Evolutionary conservation across 2,329 filamentous ascomycete species (phyloP), one percentile per base, ranked within the genome.

Genomic region (Beauveria medogensis): DNA sequence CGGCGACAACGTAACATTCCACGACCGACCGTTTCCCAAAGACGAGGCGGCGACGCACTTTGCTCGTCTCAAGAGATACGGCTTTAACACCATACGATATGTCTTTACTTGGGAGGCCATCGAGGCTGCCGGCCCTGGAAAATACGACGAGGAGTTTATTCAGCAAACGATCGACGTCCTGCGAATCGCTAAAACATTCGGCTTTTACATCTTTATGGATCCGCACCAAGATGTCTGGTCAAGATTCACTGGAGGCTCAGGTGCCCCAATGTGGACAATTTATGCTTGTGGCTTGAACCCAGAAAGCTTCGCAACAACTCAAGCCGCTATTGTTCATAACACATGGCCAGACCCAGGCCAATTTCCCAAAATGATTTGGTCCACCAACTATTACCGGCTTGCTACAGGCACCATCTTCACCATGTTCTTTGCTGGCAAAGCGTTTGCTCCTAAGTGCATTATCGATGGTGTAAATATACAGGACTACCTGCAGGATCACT

Each of bases 171-270:
- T 99, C 65, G 83, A 90, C 44, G 80, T 96, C 12, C 75, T 99
- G 67, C 83, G 92, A 61, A 80, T 92, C 65, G 92, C 92, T 43
- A 96, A 92, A 71, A 81, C 86, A 43, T 97, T 96, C 78, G 91
- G 90, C 30, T 97, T 99, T 73, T 96, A 95, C 70, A 82, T 99
- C 55, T 97, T 97, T 72, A 96, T 99, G 91, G 95, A 99, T 68
- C 93, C 95, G 22, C 94, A 99, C 73, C 94, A 99, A 79, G 94
- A 99, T 77, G 93, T 97, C 68, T 99, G 94, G 94, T 97, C 93
- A 40, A 84, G 94, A 59, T 94, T 94, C 70, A 92, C 90, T 6
- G 94, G 94, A 50, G 94, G 94, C 52, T 97, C 93, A 28, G 94
- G 94, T 37, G 94, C 94, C 5, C 94, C 95, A 1, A 89, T 97